Percentiles rank a stretch among this genome's conserved stretches.
These are phyloP conservation scores for Limonium bicolor DNA, from an alignment of 148 eudicot species.

Conservation along the genomic window DNA sequence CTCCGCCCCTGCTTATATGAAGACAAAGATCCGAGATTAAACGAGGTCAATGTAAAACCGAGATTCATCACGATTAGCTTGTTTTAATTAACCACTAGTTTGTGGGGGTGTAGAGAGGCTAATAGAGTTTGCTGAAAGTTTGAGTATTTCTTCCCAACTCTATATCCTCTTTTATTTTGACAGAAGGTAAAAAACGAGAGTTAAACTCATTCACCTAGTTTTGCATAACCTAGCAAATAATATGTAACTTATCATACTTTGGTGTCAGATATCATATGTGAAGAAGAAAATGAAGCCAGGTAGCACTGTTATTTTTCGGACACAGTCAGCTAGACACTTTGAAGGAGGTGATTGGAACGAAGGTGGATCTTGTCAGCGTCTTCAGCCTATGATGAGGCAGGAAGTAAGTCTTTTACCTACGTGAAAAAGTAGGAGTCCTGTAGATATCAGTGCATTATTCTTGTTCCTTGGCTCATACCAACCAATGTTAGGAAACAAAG, in stretches of 20 bases:
- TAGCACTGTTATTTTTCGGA: slow-evolving; percentile 47
- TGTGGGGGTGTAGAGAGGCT: not conserved
- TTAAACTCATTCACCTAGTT: not conserved
- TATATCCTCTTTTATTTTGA: no score
- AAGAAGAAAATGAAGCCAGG: slow-evolving; percentile 41
- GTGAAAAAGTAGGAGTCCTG: no score
- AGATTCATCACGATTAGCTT: no score
- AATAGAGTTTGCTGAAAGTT: not conserved
- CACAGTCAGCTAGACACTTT: slow-evolving; percentile 93
- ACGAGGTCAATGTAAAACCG: no score
- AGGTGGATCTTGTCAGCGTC: slow-evolving; percentile 79
- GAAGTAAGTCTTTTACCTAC: slow-evolving; percentile 37
- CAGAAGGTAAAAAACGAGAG: no score
- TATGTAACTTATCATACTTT: not conserved
- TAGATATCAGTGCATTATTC: not conserved
- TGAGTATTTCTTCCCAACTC: not conserved
- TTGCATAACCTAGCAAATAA: not conserved
- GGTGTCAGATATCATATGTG: slow-evolving; percentile 37
- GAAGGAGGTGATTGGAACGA: slow-evolving; percentile 98
- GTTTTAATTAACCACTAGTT: not conserved
- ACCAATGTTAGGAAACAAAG: not conserved
- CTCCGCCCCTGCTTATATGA: no score
- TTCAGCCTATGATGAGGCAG: slow-evolving; percentile 36
- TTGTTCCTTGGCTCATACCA: not conserved
- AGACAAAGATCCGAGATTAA: no score